phyloP scores from a whole-genome alignment of 805 yeast genomes.

The Sugiyamaella floridensis region DNA sequence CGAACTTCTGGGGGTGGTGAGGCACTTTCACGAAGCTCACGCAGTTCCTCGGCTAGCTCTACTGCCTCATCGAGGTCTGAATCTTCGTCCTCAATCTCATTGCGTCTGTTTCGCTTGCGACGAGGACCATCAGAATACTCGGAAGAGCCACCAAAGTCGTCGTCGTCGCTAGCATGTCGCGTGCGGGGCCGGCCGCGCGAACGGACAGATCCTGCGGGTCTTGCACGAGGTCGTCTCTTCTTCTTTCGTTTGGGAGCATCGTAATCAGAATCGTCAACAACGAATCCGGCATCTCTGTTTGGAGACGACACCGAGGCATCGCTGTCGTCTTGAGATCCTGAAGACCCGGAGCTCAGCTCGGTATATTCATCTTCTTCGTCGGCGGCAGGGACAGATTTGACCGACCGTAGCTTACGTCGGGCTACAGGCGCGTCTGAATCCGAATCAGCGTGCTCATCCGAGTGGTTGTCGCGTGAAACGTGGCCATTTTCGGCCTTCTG shows the following conservation, averaged over 20 bases:
- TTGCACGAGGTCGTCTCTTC: constrained; percentile 2
- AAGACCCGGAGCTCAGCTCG: background rate
- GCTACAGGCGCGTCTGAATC: constrained; percentile 2
- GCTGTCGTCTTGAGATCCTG: background rate
- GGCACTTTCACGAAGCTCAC: constrained; percentile 18
- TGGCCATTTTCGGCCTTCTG: constrained; percentile 7
- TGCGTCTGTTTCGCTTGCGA: background rate
- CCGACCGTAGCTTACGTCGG: background rate
- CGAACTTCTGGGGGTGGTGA: constrained; percentile 42
- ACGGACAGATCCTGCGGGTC: background rate
- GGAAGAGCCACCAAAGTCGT: constrained; percentile 1
- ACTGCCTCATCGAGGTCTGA: constrained; percentile 9
- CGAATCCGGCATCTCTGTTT: constrained; percentile 1
- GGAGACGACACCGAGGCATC: background rate
- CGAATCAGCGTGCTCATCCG: constrained; percentile 13
- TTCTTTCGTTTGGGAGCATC: background rate
- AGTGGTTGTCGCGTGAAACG: constrained; percentile 1
- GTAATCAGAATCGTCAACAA: constrained; percentile 12
- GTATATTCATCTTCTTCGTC: constrained; percentile 9
- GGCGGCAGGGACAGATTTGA: background rate
- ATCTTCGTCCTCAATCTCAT: constrained; percentile 5
- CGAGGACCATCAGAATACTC: constrained; percentile 4
- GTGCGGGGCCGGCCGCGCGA: background rate
- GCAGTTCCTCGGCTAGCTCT: constrained; percentile 16
- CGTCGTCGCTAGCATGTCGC: background rate